Evolutionary conservation across 192 early-diverging fungal genomes (phyloP).

Genomic region (Backusella mclennaniae): DNA sequence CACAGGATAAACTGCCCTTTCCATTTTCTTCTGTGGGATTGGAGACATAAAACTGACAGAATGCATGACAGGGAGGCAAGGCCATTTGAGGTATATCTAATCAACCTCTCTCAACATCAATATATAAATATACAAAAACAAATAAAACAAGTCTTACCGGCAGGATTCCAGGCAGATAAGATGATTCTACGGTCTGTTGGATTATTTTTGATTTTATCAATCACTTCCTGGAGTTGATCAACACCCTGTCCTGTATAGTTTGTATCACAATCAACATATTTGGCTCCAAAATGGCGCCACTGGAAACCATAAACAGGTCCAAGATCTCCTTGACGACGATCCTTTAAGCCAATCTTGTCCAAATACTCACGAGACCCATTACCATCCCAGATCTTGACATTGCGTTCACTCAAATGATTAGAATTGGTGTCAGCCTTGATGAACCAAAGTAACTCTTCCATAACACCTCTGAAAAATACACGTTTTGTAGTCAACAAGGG

Average conservation of each 20-base stretch:
- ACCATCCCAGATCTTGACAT: conserved; percentile 82
- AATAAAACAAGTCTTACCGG: conserved; percentile 49
- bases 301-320: conserved; percentile 99
- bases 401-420: conserved; percentile 70
- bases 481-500: conserved; percentile 96
- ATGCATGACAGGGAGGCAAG: conserved; percentile 96
- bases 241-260: conserved; percentile 92
- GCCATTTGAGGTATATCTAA: conserved; percentile 87
- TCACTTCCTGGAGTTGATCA: conserved; percentile 88
- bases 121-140: neutral
- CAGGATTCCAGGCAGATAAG: conserved; percentile 96
- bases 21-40: conserved; percentile 49
- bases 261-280: conserved; percentile 76
- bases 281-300: conserved; percentile 98
- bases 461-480: conserved; percentile 86
- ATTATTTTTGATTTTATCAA: conserved; percentile 78
- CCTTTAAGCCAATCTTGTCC: conserved; percentile 74
- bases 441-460: conserved; percentile 97
- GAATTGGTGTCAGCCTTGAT: conserved; percentile 87
- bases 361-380: conserved; percentile 91
- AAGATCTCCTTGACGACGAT: conserved; percentile 84
- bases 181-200: conserved; percentile 93
- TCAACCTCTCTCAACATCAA: neutral
- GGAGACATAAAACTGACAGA: conserved; percentile 97
- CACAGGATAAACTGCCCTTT: conserved; percentile 74